phyloP scores from a whole-genome alignment of 148 eudicot species.

The Oxyria digyna region DNA sequence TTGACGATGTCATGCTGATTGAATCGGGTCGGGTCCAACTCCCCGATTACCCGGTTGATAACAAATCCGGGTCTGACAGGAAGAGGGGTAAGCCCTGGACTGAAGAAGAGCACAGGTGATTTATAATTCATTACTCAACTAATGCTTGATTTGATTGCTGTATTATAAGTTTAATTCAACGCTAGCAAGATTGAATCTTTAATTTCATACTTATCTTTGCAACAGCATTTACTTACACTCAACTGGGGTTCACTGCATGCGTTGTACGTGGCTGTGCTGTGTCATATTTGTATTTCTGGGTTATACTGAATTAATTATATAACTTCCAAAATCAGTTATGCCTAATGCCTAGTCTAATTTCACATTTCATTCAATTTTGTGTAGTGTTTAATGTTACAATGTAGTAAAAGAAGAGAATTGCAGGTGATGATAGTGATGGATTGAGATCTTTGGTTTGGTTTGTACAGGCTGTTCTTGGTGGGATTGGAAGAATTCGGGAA shows the following conservation, averaged over 20 bases:
- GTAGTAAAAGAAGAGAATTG: neutral
- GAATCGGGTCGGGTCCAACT: conserved; percentile 6
- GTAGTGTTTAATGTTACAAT: neutral
- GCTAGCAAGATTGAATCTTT: neutral
- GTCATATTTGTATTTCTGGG: neutral
- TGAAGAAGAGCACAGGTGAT: conserved; percentile 9
- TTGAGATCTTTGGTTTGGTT: no score
- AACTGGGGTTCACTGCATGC: neutral
- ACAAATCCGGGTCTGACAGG: conserved; percentile 2
- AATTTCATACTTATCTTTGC: neutral
- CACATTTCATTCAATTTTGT: neutral
- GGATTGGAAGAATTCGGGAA: conserved; percentile 4
- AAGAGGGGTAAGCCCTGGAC: conserved; percentile 8
- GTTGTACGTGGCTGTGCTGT: neutral
- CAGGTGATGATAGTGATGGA: no score
- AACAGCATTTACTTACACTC: neutral
- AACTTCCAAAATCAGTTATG: no score
- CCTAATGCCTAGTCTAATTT: no score
- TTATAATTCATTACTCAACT: neutral
- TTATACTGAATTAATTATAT: no score
- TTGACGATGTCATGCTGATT: neutral
- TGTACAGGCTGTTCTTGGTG: conserved; percentile 4
- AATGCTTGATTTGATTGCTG: neutral
- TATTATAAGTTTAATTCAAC: neutral
- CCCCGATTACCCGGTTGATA: neutral